Evolutionary conservation across 257 asterid species (phyloP), one percentile per base, ranked within the genome.

Genomic region (Forsythia suspensa): DNA sequence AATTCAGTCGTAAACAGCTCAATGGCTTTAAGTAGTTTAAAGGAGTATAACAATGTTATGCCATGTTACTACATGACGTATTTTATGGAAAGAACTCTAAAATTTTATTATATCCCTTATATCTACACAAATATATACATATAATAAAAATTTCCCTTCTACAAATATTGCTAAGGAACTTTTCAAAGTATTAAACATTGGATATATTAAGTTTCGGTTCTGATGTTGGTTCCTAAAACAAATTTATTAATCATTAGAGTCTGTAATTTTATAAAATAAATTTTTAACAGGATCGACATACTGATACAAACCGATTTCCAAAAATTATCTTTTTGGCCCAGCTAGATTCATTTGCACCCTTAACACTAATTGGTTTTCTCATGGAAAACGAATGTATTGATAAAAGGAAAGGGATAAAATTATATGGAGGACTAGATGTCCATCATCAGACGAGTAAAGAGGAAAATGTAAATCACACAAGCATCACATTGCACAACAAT

Each of bases 391-490:
- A 4, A 2, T n/a, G 0, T 57, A n/a, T 20, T 18, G n/a, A 57
- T 57, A 8, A 20, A 57, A 57, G 34, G 66, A 57, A 57, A 16
- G 16, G 4, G 18, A 57, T 5, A 57, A 24, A 57, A 6, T 57
- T n/a, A 6, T 57, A 18, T 4, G 10, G 29, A n/a, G 6, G 8
- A 18, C 66, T 57, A 13, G 66, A 57, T 57, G 66, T 2, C 10
- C 24, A n/a, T 15, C 29, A 55, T 55, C 52, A 29, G 55, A 66
- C 4, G 0, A 40, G 34, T 41, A 39, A 57, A 57, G 72, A 71
- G 72, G 44, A 11, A 55, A 71, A 78, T 41, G 46, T 61, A 78
- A 40, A 40, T 67, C 51, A 57, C 66, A 70, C 70, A 66, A 74
- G 42, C n/a, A 72, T 67, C 73, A 77, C 55, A 48, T 48, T 40